Percentiles rank a stretch among this genome's conserved stretches.
These are phyloP conservation scores for Pochonia chlamydosporia DNA, from an alignment of 2,329 filamentous ascomycete genomes.

Conservation along the genomic window DNA sequence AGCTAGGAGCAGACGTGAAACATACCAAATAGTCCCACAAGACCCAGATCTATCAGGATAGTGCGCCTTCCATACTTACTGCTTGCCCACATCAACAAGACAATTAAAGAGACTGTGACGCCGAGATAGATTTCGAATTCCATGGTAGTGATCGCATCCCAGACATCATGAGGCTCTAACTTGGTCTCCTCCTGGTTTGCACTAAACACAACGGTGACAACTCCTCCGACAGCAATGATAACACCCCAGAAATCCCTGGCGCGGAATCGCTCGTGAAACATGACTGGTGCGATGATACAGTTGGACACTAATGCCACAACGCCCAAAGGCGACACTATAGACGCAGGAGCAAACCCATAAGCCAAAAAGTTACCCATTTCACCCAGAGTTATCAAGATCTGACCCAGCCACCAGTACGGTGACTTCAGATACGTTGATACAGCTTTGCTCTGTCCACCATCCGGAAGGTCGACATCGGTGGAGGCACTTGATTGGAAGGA, in stretches of 20 bases:
- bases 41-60: conserved; percentile 85
- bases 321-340: conserved; percentile 91
- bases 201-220: conserved; percentile 87
- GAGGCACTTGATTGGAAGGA: conserved; percentile 39
- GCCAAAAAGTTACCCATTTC: conserved; percentile 96
- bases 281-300: conserved; percentile 89
- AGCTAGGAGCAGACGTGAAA: conserved; percentile 9
- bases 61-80: conserved; percentile 76
- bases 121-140: conserved; percentile 89
- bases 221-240: conserved; percentile 77
- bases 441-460: conserved; percentile 26
- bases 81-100: conserved; percentile 74
- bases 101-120: conserved; percentile 68
- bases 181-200: conserved; percentile 86
- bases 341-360: conserved; percentile 95
- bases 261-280: conserved; percentile 88
- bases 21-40: conserved; percentile 89
- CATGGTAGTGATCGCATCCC: conserved; percentile 78
- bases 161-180: conserved; percentile 84
- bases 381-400: conserved; percentile 85
- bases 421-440: conserved; percentile 77
- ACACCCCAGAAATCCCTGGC: conserved; percentile 83
- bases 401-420: conserved; percentile 94
- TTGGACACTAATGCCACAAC: conserved; percentile 97
- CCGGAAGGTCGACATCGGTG: conserved; percentile 17